Base-by-base conservation (phyloP, 2,329 filamentous ascomycete species). In the Aspergillus tanneri region DNA sequence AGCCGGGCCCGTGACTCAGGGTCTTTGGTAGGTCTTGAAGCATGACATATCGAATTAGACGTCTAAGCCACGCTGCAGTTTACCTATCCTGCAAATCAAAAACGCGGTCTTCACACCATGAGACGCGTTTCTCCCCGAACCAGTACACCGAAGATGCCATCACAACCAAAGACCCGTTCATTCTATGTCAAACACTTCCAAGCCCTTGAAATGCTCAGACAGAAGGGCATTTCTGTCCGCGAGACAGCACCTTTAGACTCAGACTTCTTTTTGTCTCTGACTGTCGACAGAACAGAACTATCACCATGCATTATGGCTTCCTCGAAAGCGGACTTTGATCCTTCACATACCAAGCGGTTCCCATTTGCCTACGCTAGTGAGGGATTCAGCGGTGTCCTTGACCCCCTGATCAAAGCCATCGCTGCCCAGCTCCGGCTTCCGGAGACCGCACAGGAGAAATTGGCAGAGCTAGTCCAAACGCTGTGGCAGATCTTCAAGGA, bases 281-380 rank as follows among this genome's bases (percentile, higher is more conserved):
- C 81, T 4, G 74, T 90, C 40, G 84, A 88, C 64, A 80, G 87
- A 41, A 76, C 78, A 10, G 73, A 77, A 12, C 73, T 80, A 41
- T 80, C 75, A 7, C 86, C 86, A 2, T 85, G 82, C 59, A 77
- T 90, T 36, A 73, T 86, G 49, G 79, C 77, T 8, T 82, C 85
- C 1, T 77, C 81, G 4, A 76, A 72, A 6, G 67, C 74, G 3
- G 63, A 76, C 6, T 70, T 72, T 16, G 60, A 73, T n/a, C 64
- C 72, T 10, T 60, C 73, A 36, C 68, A 71, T 19, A 71, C 77
- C 3, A 74, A 73, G 45, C 78, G 70, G 35, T 84, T 87, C 54
- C 79, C 85, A 1, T 87, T 88, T 59, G 71, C 79, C 55, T 87
- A 87, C 64, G 65, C 65, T 12, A 61, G 66, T 7, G 74, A 77